Evolutionary conservation across 2,329 filamentous ascomycete species (phyloP).

Genomic region (Cladophialophora chaetospira): DNA sequence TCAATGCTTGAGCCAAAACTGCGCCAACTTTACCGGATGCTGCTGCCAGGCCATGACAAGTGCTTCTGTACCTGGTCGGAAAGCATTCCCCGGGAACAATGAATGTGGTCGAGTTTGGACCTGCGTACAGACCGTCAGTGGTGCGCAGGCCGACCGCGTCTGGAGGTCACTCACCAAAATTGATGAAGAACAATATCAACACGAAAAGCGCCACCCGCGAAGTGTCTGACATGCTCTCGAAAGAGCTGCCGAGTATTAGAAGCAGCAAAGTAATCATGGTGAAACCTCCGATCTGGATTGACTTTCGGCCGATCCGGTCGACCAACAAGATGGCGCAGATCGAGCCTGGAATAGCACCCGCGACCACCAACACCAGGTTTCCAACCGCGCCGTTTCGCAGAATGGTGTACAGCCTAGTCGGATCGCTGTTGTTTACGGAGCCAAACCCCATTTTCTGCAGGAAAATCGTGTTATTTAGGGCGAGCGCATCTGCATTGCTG

Average conservation of each 20-base stretch:
- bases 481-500: constrained; percentile 55
- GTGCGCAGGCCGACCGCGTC: not conserved
- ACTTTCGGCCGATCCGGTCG: constrained; percentile 74
- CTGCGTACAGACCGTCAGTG: not conserved
- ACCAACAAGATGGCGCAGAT: constrained; percentile 77
- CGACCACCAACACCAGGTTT: constrained; percentile 75
- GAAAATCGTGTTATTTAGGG: constrained; percentile 74
- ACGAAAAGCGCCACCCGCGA: constrained; percentile 64
- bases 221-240: constrained; percentile 50
- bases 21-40: constrained; percentile 69
- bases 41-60: constrained; percentile 65
- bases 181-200: constrained; percentile 66
- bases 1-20: constrained; percentile 67
- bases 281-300: constrained; percentile 69
- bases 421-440: constrained; percentile 52
- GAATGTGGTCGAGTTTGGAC: constrained; percentile 67
- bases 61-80: constrained; percentile 63
- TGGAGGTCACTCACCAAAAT: constrained; percentile 50
- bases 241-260: constrained; percentile 63
- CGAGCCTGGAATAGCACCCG: constrained; percentile 77
- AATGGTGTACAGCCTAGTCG: constrained; percentile 58
- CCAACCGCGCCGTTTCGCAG: constrained; percentile 74
- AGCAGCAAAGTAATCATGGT: constrained; percentile 64
- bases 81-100: constrained; percentile 66
- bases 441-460: constrained; percentile 72